These are phyloP conservation scores for Coleophoma crateriformis DNA, from an alignment of 2,329 filamentous ascomycete species.

Conservation along the genomic window DNA sequence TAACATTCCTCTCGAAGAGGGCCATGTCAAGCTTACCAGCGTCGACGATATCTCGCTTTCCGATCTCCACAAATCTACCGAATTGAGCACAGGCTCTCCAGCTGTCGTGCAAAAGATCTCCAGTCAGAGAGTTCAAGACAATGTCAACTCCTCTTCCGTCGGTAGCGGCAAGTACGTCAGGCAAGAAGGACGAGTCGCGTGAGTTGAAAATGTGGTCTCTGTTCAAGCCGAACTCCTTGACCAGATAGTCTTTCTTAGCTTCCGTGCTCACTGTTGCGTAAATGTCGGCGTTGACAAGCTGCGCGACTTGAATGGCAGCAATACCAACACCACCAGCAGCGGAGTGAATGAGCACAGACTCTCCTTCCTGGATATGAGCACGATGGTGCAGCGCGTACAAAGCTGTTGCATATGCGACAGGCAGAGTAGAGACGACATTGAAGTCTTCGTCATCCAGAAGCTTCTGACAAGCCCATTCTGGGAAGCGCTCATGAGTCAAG, in stretches of 20 bases:
- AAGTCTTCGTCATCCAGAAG: neutral
- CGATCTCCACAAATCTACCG: slow-evolving; percentile 31
- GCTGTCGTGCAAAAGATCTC: slow-evolving; percentile 14
- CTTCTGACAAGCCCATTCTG: neutral
- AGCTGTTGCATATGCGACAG: neutral
- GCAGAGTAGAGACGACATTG: neutral
- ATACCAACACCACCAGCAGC: slow-evolving; percentile 26
- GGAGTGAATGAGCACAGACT: slow-evolving; percentile 25
- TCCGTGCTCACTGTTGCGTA: slow-evolving; percentile 18
- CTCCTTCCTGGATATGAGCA: slow-evolving; percentile 2
- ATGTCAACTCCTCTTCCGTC: slow-evolving; percentile 20
- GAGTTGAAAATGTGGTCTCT: slow-evolving; percentile 20
- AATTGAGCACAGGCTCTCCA: slow-evolving; percentile 27
- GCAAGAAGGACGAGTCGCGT: slow-evolving; percentile 20
- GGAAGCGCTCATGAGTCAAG: neutral
- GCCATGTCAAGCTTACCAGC: slow-evolving; percentile 23
- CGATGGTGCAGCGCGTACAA: neutral
- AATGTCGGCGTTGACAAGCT: slow-evolving; percentile 21
- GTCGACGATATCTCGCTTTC: slow-evolving; percentile 21
- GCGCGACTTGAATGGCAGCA: slow-evolving; percentile 25
- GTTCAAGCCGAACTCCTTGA: slow-evolving; percentile 14
- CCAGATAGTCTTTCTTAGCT: slow-evolving; percentile 12
- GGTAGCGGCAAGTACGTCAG: slow-evolving; percentile 3
- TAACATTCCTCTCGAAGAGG: slow-evolving; percentile 30
- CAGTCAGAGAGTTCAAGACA: slow-evolving; percentile 21